Evolutionary conservation across 306 rosid genomes (phyloP).

Genomic region (Gastrolobium villosum): DNA sequence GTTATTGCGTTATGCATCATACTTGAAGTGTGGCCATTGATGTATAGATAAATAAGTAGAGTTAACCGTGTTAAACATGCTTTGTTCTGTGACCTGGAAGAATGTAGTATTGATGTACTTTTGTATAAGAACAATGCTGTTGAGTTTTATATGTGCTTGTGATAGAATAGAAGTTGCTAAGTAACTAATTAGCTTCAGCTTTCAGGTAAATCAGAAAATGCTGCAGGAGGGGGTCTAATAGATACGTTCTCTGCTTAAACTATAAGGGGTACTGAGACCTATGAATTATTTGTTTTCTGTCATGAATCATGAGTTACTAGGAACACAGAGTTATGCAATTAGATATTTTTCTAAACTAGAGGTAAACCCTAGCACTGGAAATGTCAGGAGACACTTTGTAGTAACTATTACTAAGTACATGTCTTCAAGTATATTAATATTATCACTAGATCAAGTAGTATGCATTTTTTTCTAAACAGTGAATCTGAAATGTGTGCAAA

Average conservation of each 20-base stretch:
- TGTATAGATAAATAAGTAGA: background rate
- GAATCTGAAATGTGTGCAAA: background rate
- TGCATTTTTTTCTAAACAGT: background rate
- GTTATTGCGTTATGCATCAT: background rate
- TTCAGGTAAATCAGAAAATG: background rate
- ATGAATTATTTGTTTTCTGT: background rate
- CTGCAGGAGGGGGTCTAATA: background rate
- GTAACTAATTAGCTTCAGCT: background rate
- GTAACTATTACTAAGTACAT: background rate
- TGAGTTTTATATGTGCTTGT: constrained; percentile 15
- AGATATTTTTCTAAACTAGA: background rate
- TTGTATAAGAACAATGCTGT: background rate
- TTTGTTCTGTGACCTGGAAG: background rate
- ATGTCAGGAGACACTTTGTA: background rate
- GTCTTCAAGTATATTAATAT: background rate
- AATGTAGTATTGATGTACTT: constrained; percentile 5
- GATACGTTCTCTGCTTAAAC: background rate
- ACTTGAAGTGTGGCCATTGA: background rate
- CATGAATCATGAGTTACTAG: background rate
- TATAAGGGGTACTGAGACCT: background rate
- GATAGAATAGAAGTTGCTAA: constrained; percentile 3
- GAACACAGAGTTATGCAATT: too few species aligned
- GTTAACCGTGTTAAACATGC: background rate
- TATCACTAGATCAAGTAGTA: background rate
- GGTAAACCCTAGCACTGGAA: background rate